These are phyloP conservation scores for Kwoniella shandongensis DNA, from an alignment of 768 basidiomycete genomes.

Conservation along the genomic window DNA sequence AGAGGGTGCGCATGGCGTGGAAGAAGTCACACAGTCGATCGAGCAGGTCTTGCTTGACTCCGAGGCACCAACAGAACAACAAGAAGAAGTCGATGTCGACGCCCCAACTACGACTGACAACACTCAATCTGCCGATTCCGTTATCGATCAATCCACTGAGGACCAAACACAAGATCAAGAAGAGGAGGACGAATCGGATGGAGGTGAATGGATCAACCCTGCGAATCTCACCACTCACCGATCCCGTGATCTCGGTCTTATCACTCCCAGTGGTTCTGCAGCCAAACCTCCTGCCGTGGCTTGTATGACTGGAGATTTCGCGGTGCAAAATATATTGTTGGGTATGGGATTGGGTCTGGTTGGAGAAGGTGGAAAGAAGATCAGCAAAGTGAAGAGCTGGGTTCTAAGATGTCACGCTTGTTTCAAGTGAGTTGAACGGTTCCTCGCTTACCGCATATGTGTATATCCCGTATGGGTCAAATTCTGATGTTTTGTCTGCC, in stretches of 20 bases:
- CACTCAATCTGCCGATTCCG: background rate
- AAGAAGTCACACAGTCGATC: slow-evolving; percentile 17
- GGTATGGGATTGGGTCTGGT: slow-evolving; percentile 92
- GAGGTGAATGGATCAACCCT: slow-evolving; percentile 96
- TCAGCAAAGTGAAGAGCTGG: slow-evolving; percentile 90
- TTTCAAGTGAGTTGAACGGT: slow-evolving; percentile 77
- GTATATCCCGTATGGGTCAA: background rate
- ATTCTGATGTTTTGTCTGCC: background rate
- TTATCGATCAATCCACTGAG: background rate
- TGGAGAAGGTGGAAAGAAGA: slow-evolving; percentile 83
- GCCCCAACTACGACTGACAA: background rate
- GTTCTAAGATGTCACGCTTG: slow-evolving; percentile 96
- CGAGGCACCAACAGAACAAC: background rate
- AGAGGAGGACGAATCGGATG: slow-evolving; percentile 59
- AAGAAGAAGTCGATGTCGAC: background rate
- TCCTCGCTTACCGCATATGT: background rate
- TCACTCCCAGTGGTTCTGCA: slow-evolving; percentile 59
- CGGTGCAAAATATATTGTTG: slow-evolving; percentile 95
- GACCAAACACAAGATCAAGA: slow-evolving; percentile 18
- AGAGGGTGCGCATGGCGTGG: slow-evolving; percentile 9
- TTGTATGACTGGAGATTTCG: slow-evolving; percentile 98
- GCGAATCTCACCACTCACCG: slow-evolving; percentile 81
- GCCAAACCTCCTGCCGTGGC: slow-evolving; percentile 62
- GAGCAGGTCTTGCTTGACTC: slow-evolving; percentile 29
- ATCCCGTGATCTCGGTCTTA: slow-evolving; percentile 77